phyloP scores from a whole-genome alignment of 345 rosid species.

The Theobroma cacao region DNA sequence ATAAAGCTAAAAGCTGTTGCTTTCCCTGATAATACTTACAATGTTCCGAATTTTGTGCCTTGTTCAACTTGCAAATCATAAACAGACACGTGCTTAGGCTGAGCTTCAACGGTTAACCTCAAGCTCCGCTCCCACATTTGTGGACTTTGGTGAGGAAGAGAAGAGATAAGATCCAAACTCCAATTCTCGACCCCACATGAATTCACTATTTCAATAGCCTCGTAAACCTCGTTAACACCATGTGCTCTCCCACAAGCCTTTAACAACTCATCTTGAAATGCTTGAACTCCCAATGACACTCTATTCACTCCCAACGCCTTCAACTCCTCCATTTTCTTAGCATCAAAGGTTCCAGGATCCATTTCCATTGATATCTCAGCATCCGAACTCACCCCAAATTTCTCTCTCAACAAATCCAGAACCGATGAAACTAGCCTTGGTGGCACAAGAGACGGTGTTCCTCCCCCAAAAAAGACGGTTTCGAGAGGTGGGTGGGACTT shows the following conservation, averaged over 20 bases:
- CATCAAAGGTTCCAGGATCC: slow-evolving; percentile 93
- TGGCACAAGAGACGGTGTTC: slow-evolving; percentile 94
- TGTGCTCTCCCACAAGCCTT: slow-evolving; percentile 94
- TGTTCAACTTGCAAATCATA: slow-evolving; percentile 98
- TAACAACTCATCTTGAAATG: slow-evolving; percentile 82
- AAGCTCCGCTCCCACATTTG: slow-evolving; percentile 91
- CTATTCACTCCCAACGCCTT: slow-evolving; percentile 85
- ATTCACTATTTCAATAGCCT: slow-evolving; percentile 67
- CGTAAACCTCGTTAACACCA: slow-evolving; percentile 67
- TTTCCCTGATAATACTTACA: slow-evolving; percentile 48
- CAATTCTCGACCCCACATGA: slow-evolving; percentile 74
- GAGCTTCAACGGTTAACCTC: slow-evolving; percentile 51
- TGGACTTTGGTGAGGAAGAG: slow-evolving; percentile 77
- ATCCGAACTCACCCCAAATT: slow-evolving; percentile 56
- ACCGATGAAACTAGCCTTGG: slow-evolving; percentile 61
- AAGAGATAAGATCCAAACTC: slow-evolving; percentile 95
- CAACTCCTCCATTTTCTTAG: slow-evolving; percentile 48
- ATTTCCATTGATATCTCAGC: slow-evolving; percentile 94
- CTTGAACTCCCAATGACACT: slow-evolving; percentile 92
- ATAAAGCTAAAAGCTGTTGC: not conserved
- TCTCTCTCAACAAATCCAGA: slow-evolving; percentile 50
- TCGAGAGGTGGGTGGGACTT: slow-evolving; percentile 41
- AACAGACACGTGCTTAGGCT: slow-evolving; percentile 74
- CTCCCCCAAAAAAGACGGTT: slow-evolving; percentile 91
- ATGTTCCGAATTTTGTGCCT: slow-evolving; percentile 77